Base-by-base conservation (phyloP, 257 asterid genomes). In the Rehmannia glutinosa region DNA sequence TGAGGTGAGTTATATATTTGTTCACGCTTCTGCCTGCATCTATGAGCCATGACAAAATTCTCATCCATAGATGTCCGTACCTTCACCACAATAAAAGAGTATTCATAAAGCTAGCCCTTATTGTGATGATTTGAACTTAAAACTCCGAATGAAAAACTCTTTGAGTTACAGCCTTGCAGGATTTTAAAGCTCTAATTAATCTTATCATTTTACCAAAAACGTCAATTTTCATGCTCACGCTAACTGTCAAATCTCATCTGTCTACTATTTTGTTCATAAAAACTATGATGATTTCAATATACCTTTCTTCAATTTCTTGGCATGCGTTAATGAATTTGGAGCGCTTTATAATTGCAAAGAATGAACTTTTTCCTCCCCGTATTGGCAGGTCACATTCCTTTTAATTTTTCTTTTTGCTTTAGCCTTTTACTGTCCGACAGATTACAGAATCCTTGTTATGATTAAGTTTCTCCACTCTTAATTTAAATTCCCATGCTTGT, bases 271-370 rank as follows among this genome's bases (percentile, higher is more conserved):
- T 15, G 11, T 10, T 30, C 35, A 64, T 21, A 38, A 46, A 71
- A 62, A 62, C n/a, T 8, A 73, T 66, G 50, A 66, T 73, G 73
- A 47, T 45, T 58, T 17, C 16, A 46, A 38, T n/a, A 12, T 1
- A 49, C 27, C 39, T 9, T 16, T 3, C 20, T 63, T 65, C 33
- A 13, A 66, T 60, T 17, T 46, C 24, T 17, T 3, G 59, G 85
- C 85, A 76, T 64, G 85, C 85, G 67, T 64, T 69, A 65, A 80
- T 76, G 73, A 73, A 47, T 70, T 51, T 43, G 25, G 24, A 57
- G 42, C 12, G 45, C 61, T 54, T 69, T 73, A 46, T 42, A 56
- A 63, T 69, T 51, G 72, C 45, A 42, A 78, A 41, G 43, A 66
- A 52, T n/a, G 43, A 50, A 43, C 28, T 65, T 67, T 51, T 55